Conservation (phyloP, 768 basidiomycete species). For the Lactarius pseudohatsudake region DNA sequence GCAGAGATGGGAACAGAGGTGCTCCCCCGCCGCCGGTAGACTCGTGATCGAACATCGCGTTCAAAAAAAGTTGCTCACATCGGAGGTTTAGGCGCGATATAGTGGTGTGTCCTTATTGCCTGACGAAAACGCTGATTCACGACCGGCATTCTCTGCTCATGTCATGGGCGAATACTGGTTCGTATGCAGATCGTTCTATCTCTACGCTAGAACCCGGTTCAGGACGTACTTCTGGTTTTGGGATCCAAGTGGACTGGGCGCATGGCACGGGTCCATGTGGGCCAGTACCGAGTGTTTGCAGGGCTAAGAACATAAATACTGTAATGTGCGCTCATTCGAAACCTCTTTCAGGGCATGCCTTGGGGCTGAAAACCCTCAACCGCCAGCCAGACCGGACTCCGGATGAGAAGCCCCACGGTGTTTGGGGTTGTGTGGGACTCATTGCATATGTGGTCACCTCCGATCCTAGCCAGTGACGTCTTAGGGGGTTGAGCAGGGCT, state of each 20-base stretch:
- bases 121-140: neutral
- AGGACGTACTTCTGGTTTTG: neutral
- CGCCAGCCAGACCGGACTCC: no score
- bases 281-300: neutral
- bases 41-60: slow-evolving; percentile 7
- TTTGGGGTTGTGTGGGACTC: no score
- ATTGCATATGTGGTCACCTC: no score
- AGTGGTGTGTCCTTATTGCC: neutral
- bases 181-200: neutral
- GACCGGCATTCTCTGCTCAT: neutral
- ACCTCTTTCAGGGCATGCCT: neutral
- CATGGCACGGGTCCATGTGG: neutral
- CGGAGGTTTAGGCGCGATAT: neutral
- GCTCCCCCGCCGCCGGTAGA: neutral
- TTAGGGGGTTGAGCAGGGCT: no score
- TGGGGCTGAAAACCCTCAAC: neutral
- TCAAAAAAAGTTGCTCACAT: neutral
- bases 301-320: neutral
- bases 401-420: no score
- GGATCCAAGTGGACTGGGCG: neutral
- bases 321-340: neutral
- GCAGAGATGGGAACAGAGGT: slow-evolving; percentile 18
- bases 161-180: neutral
- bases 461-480: no score
- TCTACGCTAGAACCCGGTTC: neutral